phyloP scores from a whole-genome alignment of 83 land plant species.

The Thuja plicata region DNA sequence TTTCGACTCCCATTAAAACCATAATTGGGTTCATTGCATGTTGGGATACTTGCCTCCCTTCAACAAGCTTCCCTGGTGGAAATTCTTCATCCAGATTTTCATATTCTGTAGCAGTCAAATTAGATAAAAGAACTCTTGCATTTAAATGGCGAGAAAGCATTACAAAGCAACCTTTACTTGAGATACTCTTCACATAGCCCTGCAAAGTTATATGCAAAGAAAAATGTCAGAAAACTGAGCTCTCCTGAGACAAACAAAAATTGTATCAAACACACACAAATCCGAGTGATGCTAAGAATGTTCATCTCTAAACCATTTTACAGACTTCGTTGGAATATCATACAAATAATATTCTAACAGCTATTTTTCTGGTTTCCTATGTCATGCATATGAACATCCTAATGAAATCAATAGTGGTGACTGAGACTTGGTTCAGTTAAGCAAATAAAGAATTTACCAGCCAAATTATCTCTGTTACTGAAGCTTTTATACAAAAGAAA shows the following conservation, averaged over 20 bases:
- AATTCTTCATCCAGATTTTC: slow-evolving; percentile 65
- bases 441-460: neutral
- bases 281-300: neutral
- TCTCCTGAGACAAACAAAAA: neutral
- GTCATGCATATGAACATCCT: neutral
- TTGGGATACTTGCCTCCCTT: slow-evolving; percentile 58
- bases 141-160: slow-evolving; percentile 74
- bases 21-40: neutral
- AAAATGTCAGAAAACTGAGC: neutral
- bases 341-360: neutral
- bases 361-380: neutral
- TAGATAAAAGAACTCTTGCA: slow-evolving; percentile 78
- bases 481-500: neutral
- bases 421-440: neutral
- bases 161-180: slow-evolving; percentile 83
- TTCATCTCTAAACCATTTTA: neutral
- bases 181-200: slow-evolving; percentile 92
- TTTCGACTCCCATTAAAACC: neutral
- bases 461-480: neutral
- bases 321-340: neutral
- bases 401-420: neutral
- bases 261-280: neutral
- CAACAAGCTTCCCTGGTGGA: slow-evolving; percentile 85
- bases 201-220: slow-evolving; percentile 21
- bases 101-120: slow-evolving; percentile 65